Percentiles rank a stretch among this genome's conserved stretches.
Evolutionary conservation across 163 green algal genomes (phyloP).

Genomic region (Chlamydomonas reinhardtii): DNA sequence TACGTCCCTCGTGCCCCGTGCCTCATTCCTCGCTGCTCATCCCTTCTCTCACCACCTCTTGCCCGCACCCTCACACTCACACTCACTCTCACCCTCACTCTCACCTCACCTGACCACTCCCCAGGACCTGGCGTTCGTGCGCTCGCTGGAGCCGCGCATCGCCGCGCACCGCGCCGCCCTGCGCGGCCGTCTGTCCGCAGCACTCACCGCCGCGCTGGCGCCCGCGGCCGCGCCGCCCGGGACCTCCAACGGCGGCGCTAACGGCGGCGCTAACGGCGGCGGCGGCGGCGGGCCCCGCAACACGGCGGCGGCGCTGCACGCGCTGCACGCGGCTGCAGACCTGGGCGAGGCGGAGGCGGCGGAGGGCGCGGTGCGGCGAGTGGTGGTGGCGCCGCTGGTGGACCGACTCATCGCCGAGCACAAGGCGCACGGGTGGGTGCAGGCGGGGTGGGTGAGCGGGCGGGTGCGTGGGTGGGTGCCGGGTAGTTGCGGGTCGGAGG

Average conservation of each 20-base stretch:
- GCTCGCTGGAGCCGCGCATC: constrained; percentile 78
- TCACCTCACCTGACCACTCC: neutral
- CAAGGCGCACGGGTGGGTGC: constrained; percentile 16
- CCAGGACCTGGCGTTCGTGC: constrained; percentile 88
- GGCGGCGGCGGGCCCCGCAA: neutral
- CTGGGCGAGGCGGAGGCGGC: constrained; percentile 71
- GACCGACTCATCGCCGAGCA: constrained; percentile 53
- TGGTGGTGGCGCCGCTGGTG: constrained; percentile 80
- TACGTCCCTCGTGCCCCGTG: no score
- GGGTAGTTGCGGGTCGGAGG: neutral
- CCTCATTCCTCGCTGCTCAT: no score
- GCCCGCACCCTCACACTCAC: neutral
- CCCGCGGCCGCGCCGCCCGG: neutral
- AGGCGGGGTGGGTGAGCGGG: no score
- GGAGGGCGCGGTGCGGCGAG: constrained; percentile 67
- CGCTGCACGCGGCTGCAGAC: constrained; percentile 86
- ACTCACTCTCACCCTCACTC: neutral
- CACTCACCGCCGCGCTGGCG: constrained; percentile 64
- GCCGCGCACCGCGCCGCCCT: constrained; percentile 67
- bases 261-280: neutral
- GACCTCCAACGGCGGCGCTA: neutral
- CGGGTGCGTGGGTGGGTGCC: neutral
- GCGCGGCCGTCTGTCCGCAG: constrained; percentile 56
- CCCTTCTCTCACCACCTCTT: no score
- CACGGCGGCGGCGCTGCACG: constrained; percentile 72